These are phyloP conservation scores for Rosa persica DNA, from an alignment of 306 rosid species.

Conservation along the genomic window DNA sequence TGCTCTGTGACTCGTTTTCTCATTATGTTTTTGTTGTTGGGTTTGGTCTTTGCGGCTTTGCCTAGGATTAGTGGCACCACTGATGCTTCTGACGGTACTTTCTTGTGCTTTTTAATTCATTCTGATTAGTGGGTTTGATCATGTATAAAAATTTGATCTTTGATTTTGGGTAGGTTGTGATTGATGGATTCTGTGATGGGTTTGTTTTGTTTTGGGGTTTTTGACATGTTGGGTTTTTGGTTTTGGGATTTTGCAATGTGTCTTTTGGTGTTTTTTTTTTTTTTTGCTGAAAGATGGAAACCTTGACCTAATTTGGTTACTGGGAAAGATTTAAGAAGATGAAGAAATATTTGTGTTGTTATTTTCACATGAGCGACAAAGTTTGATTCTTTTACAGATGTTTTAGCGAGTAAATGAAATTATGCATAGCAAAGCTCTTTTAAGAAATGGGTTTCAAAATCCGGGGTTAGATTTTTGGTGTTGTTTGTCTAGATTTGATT, in stretches of 20 bases:
- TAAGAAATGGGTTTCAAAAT: too few species aligned
- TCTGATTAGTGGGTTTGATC: background rate
- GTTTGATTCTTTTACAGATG: too few species aligned
- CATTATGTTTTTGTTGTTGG: slow-evolving; percentile 25
- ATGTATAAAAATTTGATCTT: background rate
- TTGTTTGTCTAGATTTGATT: too few species aligned
- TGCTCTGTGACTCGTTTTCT: slow-evolving; percentile 18
- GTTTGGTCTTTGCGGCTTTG: slow-evolving; percentile 35
- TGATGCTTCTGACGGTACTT: slow-evolving; percentile 76
- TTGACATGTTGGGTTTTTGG: slow-evolving; percentile 28
- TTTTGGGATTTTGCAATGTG: slow-evolving; percentile 9
- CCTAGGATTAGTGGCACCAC: slow-evolving; percentile 47
- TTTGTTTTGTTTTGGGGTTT: slow-evolving; percentile 11
- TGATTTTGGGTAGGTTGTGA: slow-evolving; percentile 1
- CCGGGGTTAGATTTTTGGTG: too few species aligned
- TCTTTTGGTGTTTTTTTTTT: too few species aligned
- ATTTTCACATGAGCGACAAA: too few species aligned
- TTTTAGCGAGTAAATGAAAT: too few species aligned
- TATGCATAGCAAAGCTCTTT: too few species aligned
- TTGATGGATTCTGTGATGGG: slow-evolving; percentile 30
- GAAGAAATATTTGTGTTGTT: too few species aligned
- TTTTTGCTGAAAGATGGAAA: background rate
- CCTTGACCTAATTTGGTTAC: slow-evolving; percentile 13
- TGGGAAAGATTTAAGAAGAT: slow-evolving; percentile 7
- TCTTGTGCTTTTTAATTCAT: background rate